Conservation (phyloP, 345 rosid genomes). For the Iberis pinnata region DNA sequence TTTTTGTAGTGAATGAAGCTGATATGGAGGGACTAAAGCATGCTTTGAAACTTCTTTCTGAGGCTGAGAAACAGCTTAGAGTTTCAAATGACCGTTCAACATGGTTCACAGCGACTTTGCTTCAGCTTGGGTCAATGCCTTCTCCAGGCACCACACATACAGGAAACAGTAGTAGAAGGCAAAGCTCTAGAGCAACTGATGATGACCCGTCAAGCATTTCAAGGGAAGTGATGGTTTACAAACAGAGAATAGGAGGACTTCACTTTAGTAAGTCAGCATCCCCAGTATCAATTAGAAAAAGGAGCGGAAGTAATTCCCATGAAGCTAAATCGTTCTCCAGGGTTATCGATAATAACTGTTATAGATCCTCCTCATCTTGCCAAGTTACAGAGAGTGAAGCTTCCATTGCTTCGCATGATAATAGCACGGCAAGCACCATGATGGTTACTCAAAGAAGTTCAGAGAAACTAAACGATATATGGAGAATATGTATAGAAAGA, state of each 20-base stretch:
- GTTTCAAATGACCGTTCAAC: constrained; percentile 88
- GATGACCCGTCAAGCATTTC: constrained; percentile 73
- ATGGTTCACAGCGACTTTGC: constrained; percentile 90
- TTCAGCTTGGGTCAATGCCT: constrained; percentile 87
- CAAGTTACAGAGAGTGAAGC: constrained; percentile 31
- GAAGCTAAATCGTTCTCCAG: constrained; percentile 37
- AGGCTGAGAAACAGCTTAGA: constrained; percentile 86
- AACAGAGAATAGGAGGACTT: constrained; percentile 45
- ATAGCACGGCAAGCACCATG: constrained; percentile 34
- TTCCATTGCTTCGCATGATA: constrained; percentile 36
- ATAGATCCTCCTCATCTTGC: constrained; percentile 37
- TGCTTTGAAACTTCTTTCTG: constrained; percentile 93
- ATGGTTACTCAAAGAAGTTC: constrained; percentile 42
- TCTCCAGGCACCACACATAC: constrained; percentile 68
- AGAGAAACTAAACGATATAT: constrained; percentile 56
- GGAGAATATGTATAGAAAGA: constrained; percentile 74
- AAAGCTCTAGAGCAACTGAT: constrained; percentile 75
- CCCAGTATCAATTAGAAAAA: constrained; percentile 45
- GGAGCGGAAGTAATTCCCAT: constrained; percentile 36
- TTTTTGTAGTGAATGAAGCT: constrained; percentile 62
- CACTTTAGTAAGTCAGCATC: constrained; percentile 47
- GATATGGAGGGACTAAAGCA: constrained; percentile 83
- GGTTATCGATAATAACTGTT: constrained; percentile 32
- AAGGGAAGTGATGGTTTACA: constrained; percentile 50
- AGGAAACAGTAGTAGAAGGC: constrained; percentile 75